Base-by-base conservation (phyloP, 306 rosid genomes). In the Cucurbita pepo region DNA sequence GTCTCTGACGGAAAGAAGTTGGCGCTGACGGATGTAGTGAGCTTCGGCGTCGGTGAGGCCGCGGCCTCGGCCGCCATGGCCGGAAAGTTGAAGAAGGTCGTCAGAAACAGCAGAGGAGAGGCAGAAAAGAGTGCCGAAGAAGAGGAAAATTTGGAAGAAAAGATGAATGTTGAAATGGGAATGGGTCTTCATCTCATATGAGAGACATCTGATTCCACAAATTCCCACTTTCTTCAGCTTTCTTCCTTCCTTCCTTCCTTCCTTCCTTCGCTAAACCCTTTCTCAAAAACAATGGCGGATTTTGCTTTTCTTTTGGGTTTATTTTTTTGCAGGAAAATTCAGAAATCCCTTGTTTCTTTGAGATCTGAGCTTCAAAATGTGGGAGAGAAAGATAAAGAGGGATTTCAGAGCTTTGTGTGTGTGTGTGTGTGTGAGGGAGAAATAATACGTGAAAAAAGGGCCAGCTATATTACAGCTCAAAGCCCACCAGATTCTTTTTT, bases 401-500 rank as follows among this genome's bases (percentile, higher is more conserved):
- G 85, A 85, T 79, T 85, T 85, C 82, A 85, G 89, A 88, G 88
- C 25, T 30, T 30, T 30, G 34, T 30, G 34, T 30, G 34, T 30
- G 34, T 30, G 25, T 21, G 30, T 2, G 34, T 55, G 87, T 81
- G 82, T 75, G 87, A 3, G 63, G 41, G 78, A 73, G 74, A 34
- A 80, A 79, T 75, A 85, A 51, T 58, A 71, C 72, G 73, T 57
- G 59, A 56, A n/a, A 76, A 78, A 75, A 64, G 89, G 86, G 77
- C 69, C 97, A 91, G 97, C 97, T 89, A 91, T 53, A 80, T 88
- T 86, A 88, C 92, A 92, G 96, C 96, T 92, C 92, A 83, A 88
- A 85, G 77, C 90, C 90, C 95, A 86, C 91, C 91, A 85, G 80
- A 56, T 58, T 60, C 71, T 55, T 48, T n/a, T n/a, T n/a, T 77